These are phyloP conservation scores for Penicillium robsamsonii DNA, from an alignment of 495 filamentous ascomycete species.

Conservation along the genomic window DNA sequence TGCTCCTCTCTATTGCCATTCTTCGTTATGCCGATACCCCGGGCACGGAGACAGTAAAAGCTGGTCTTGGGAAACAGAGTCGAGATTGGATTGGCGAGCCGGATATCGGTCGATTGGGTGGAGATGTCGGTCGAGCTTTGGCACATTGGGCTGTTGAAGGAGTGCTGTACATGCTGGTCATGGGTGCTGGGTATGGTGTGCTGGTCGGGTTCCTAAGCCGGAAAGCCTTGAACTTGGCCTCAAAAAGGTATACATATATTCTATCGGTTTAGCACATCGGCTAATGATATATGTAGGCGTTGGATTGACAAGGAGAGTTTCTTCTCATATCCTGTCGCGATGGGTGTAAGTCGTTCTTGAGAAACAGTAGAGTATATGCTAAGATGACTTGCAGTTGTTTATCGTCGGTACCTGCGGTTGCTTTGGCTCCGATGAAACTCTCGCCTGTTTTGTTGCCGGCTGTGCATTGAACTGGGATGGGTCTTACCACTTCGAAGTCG, in stretches of 20 bases:
- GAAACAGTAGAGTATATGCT: neutral
- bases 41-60: neutral
- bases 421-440: conserved; percentile 40
- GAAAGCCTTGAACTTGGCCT: conserved; percentile 30
- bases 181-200: conserved; percentile 36
- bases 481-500: conserved; percentile 31
- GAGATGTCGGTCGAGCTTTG: conserved; percentile 31
- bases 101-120: conserved; percentile 35
- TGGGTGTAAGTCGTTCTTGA: conserved; percentile 27
- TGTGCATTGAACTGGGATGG: conserved; percentile 43
- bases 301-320: conserved; percentile 42
- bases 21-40: conserved; percentile 50
- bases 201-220: conserved; percentile 34
- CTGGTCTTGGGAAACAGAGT: neutral
- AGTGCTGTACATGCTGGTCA: conserved; percentile 40
- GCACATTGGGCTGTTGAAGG: conserved; percentile 44
- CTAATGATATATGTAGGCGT: conserved; percentile 15
- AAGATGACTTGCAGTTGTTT: conserved; percentile 24
- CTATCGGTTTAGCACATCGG: no score
- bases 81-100: conserved; percentile 32
- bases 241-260: conserved; percentile 14
- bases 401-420: conserved; percentile 42
- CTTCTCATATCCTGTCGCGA: conserved; percentile 29
- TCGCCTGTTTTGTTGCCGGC: conserved; percentile 42
- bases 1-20: conserved; percentile 55